Conservation (phyloP, 2,329 filamentous ascomycete genomes). For the Colletotrichum sp. region DNA sequence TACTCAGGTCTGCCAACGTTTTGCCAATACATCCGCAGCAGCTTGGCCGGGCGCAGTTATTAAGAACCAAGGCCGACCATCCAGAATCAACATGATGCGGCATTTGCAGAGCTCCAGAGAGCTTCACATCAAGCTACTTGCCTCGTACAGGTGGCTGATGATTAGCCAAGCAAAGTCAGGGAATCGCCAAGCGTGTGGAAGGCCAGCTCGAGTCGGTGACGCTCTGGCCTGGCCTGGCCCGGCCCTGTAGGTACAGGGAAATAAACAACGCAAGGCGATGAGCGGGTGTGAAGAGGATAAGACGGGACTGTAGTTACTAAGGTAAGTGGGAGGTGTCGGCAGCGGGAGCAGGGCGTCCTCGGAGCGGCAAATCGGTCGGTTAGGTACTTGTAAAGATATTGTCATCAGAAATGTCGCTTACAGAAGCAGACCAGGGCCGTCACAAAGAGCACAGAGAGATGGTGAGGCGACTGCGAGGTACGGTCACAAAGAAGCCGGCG, state of each 20-base stretch:
- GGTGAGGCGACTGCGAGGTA: neutral
- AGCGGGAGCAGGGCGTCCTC: neutral
- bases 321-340: neutral
- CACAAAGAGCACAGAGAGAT: neutral
- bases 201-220: neutral
- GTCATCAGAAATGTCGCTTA: slow-evolving; percentile 1
- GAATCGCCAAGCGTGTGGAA: neutral
- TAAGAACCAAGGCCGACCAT: neutral
- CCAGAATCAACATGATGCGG: neutral
- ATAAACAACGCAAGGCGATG: neutral
- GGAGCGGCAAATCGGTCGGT: neutral
- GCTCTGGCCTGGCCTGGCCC: neutral
- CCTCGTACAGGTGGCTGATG: neutral
- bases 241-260: neutral
- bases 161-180: neutral
- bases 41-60: slow-evolving; percentile 13
- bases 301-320: neutral
- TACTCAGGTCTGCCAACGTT: neutral
- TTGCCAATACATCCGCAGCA: slow-evolving; percentile 16
- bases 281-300: neutral
- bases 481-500: neutral
- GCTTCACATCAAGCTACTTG: neutral
- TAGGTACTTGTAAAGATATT: neutral
- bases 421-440: neutral
- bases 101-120: neutral